Base-by-base conservation (phyloP, 2,329 filamentous ascomycete genomes). In the Ilyonectria sp. region DNA sequence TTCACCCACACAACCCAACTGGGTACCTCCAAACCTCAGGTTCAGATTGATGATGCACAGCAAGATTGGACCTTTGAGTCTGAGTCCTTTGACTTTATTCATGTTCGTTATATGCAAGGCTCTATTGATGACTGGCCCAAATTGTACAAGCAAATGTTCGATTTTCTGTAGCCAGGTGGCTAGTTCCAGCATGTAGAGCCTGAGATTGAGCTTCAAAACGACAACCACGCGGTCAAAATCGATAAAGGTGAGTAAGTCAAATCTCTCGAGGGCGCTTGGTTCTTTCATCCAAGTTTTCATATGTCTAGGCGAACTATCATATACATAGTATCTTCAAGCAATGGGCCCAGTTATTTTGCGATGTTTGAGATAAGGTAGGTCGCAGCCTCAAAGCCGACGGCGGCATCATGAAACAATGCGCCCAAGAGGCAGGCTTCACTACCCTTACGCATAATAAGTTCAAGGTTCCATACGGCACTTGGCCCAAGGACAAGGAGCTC, bases 401-500 rank as follows among this genome's bases (percentile, higher is more conserved):
- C 35, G 49, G 57, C 8, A 44, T 31, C 15, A 69, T 72, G 65
- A 60, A 65, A 13, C 43, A 71, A 17, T 64, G 62, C 26, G 69
- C 72, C n/a, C 46, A 64, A n/a, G 71, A 72, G 4, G 73, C 78
- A 0, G 81, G 81, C 1, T 83, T 82, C 57, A 63, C 71, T 9
- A 72, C 80, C 40, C 69, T 82, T 3, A 63, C 61, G 0, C 72
- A 79, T 35, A 70, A 70, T 4, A 68, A 65, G 8, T 76, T 76
- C 68, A 80, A 82, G 67, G 72, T 84, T 2, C 83, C 84, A 0
- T 74, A 81, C 7, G 81, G 81, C 50, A 72, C 71, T 0, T 86
- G 84, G 84, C 78, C 84, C 0, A 80, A 77, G 26, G 80, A 85
- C 46, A 63, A 52, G 53, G 49, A 19, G 31, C 43, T 84, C 21